Evolutionary conservation across 2,329 filamentous ascomycete species (phyloP), one percentile per base, ranked within the genome.

Genomic region (Nigrospora osmanthi): DNA sequence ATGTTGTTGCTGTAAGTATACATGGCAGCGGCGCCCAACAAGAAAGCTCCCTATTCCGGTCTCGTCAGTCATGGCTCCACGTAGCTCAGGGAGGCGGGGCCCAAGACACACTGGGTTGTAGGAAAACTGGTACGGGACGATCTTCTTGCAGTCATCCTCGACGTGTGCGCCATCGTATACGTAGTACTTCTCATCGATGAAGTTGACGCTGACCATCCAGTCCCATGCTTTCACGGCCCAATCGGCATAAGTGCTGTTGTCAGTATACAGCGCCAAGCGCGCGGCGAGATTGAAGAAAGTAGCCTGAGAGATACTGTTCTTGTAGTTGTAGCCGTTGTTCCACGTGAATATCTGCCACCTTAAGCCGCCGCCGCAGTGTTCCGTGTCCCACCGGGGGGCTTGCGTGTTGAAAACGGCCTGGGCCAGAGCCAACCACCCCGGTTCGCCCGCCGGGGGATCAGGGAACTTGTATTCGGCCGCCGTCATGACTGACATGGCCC

Each of bases 261-360:
- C 80, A 0, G 89, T 94, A 60, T 89, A 93, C 19, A 81, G 73
- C 0, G 84, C 86, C 5, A 91, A 71, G 3, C 87, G 79, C 1
- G 86, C 80, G 13, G 72, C 78, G 12, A 82, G 64, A 43, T 79
- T 77, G 58, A 81, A 81, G 62, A 81, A 81, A 48, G 75, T 78
- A 2, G 75, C 78, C 52, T 81, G 78, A 0, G 78, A 80, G 47
- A 82, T 80, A 3, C 78, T 73, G 48, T 82, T 82, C 57, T 82
- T 93, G 73, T 91, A 89, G 54, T 84, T 76, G 64, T 83, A 95
- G 13, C 89, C 89, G 35, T 76, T 80, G 59, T 94, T 93, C 70
- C 87, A 89, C 1, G 78, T 73, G 59, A 86, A 91, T 40, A 95
- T 89, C 65, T 95, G 89, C 87, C 87, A 91, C 49, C 85, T 78